These are phyloP conservation scores for Casuarina cunninghamiana DNA, from an alignment of 306 rosid genomes.

Conservation along the genomic window DNA sequence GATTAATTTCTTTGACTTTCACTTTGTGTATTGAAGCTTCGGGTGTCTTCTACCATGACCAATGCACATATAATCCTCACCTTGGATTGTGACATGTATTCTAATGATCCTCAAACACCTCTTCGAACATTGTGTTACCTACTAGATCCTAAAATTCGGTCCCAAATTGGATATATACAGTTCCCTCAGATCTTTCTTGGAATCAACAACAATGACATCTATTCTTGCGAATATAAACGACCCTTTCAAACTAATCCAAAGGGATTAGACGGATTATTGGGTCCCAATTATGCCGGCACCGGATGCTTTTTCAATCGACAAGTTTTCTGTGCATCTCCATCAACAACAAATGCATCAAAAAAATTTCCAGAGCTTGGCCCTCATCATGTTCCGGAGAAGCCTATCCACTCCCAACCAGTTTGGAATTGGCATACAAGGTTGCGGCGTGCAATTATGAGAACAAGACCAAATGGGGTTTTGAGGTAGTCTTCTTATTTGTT, in stretches of 20 bases:
- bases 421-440: slow-evolving; percentile 31
- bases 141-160: slow-evolving; percentile 12
- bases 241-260: slow-evolving; percentile 7
- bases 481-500: slow-evolving; percentile 21
- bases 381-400: slow-evolving; percentile 13
- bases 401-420: slow-evolving; percentile 22
- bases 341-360: neutral
- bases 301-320: slow-evolving; percentile 40
- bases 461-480: slow-evolving; percentile 40
- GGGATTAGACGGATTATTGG: slow-evolving; percentile 41
- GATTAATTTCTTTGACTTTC: neutral
- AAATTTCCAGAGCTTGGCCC: slow-evolving; percentile 31
- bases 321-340: slow-evolving; percentile 43
- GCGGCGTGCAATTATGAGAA: slow-evolving; percentile 38
- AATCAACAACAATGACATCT: slow-evolving; percentile 37
- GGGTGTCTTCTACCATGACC: slow-evolving; percentile 46
- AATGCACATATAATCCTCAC: slow-evolving; percentile 45
- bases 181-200: slow-evolving; percentile 43
- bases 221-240: slow-evolving; percentile 21
- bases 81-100: slow-evolving; percentile 42
- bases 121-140: slow-evolving; percentile 35
- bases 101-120: slow-evolving; percentile 42
- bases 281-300: slow-evolving; percentile 35
- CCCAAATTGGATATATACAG: slow-evolving; percentile 28
- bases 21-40: slow-evolving; percentile 21